Evolutionary conservation across 2,329 filamentous ascomycete species (phyloP).

Genomic region (Alternaria arborescens): DNA sequence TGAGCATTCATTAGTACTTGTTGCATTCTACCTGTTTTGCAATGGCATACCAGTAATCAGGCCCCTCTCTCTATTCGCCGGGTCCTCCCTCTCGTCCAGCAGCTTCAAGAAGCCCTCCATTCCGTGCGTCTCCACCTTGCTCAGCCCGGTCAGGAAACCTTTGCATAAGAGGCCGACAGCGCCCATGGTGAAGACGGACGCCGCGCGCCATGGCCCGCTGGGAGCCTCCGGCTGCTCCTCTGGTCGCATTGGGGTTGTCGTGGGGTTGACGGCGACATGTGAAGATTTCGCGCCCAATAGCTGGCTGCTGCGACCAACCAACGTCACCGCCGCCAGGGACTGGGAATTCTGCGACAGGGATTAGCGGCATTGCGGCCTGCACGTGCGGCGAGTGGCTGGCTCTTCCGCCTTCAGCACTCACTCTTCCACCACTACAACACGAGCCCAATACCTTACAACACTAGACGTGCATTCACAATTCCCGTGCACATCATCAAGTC

Average conservation of each 20-base stretch:
- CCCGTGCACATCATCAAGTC: background rate
- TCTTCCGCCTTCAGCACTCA: conserved; percentile 4
- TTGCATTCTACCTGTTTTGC: background rate
- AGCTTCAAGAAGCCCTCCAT: conserved; percentile 77
- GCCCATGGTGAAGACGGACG: conserved; percentile 79
- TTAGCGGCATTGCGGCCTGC: conserved; percentile 15
- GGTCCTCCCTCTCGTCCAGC: conserved; percentile 75
- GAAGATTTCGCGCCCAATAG: conserved; percentile 23
- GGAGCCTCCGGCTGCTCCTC: conserved; percentile 62
- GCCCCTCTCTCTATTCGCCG: conserved; percentile 73
- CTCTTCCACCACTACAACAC: conserved; percentile 1
- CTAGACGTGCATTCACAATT: background rate
- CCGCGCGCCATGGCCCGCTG: conserved; percentile 73
- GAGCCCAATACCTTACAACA: background rate
- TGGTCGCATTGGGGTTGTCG: conserved; percentile 48
- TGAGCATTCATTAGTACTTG: conserved; percentile 48
- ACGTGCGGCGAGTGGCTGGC: conserved; percentile 20
- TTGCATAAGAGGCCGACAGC: conserved; percentile 74
- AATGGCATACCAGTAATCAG: conserved; percentile 76
- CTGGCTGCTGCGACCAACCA: conserved; percentile 16
- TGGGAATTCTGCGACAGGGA: conserved; percentile 27
- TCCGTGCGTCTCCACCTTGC: conserved; percentile 78
- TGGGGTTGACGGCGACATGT: conserved; percentile 23
- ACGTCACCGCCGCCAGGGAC: conserved; percentile 30
- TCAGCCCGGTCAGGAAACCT: conserved; percentile 77